Evolutionary conservation across 148 eudicot species (phyloP).

Genomic region (Camellia lanceoleosa): DNA sequence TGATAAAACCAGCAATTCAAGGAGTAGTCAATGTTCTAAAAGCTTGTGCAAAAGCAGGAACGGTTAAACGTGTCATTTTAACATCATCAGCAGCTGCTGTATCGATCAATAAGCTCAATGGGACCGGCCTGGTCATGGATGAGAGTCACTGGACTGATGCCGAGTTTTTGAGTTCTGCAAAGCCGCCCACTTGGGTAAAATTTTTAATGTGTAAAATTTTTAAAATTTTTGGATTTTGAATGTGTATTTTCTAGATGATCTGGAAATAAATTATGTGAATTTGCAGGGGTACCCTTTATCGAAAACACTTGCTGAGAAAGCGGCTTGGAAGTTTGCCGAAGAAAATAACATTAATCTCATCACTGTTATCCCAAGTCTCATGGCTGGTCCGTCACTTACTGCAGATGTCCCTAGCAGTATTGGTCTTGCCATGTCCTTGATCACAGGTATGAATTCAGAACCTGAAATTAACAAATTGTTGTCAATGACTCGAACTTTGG

Average conservation of each 20-base stretch:
- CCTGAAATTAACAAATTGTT: too few species aligned
- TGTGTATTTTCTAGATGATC: neutral
- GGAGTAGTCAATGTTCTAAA: conserved; percentile 53
- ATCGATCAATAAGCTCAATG: conserved; percentile 42
- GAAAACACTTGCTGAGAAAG: conserved; percentile 56
- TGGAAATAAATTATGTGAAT: neutral
- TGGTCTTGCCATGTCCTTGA: conserved; percentile 46
- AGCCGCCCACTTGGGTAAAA: conserved; percentile 69
- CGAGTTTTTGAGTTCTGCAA: conserved; percentile 44
- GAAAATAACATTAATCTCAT: conserved; percentile 60
- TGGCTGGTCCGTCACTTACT: conserved; percentile 57
- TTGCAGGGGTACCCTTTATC: conserved; percentile 63
- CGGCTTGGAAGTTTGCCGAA: conserved; percentile 60
- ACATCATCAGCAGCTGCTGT: conserved; percentile 77
- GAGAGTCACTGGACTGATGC: conserved; percentile 65
- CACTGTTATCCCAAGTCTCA: conserved; percentile 56
- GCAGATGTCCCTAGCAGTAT: conserved; percentile 48
- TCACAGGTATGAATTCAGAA: conserved; percentile 38
- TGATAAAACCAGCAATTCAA: conserved; percentile 63
- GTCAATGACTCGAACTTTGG: too few species aligned
- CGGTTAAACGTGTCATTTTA: conserved; percentile 56
- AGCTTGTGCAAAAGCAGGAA: conserved; percentile 46
- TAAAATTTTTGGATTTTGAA: neutral
- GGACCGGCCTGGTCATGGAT: conserved; percentile 45
- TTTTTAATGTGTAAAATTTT: too few species aligned